Percentiles rank a stretch among this genome's conserved stretches.
phyloP scores from a whole-genome alignment of 1,284 basidiomycete species.

The Schizophyllum amplum region DNA sequence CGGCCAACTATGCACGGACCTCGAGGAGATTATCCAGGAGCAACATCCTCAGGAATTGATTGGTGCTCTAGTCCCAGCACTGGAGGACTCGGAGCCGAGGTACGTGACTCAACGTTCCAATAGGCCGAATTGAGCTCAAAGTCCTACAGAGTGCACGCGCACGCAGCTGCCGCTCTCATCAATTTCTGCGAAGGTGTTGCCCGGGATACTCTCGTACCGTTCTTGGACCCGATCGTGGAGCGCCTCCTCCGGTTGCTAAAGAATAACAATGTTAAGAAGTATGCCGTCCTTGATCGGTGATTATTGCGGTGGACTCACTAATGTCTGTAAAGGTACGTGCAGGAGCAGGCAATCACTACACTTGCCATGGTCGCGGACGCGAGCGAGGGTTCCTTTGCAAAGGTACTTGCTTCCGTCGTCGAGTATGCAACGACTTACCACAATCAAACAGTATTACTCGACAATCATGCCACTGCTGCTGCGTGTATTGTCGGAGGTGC shows the following conservation, averaged over 20 bases:
- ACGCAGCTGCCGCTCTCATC: constrained; percentile 80
- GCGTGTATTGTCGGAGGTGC: constrained; percentile 64
- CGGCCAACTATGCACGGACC: constrained; percentile 77
- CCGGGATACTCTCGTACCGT: constrained; percentile 61
- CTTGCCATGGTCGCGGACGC: constrained; percentile 81
- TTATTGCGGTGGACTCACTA: not conserved
- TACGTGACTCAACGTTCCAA: constrained; percentile 21
- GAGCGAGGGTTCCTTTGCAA: constrained; percentile 63
- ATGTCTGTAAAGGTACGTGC: constrained; percentile 46
- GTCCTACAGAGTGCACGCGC: constrained; percentile 61
- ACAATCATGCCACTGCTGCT: constrained; percentile 72
- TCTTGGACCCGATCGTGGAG: constrained; percentile 71
- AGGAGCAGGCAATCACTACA: constrained; percentile 79
- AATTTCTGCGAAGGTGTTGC: constrained; percentile 84
- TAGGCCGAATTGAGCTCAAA: constrained; percentile 2
- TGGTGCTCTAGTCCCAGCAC: constrained; percentile 58
- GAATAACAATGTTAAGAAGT: constrained; percentile 20
- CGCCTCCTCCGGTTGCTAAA: constrained; percentile 60
- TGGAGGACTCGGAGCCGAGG: constrained; percentile 73
- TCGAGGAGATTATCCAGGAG: constrained; percentile 77
- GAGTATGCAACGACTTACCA: not conserved
- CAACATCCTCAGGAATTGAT: constrained; percentile 63
- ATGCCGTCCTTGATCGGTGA: not conserved
- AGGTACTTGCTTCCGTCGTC: constrained; percentile 28
- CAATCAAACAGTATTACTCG: constrained; percentile 48